Conservation (phyloP, 768 basidiomycete genomes). For the Kwoniella mangroviensis region DNA sequence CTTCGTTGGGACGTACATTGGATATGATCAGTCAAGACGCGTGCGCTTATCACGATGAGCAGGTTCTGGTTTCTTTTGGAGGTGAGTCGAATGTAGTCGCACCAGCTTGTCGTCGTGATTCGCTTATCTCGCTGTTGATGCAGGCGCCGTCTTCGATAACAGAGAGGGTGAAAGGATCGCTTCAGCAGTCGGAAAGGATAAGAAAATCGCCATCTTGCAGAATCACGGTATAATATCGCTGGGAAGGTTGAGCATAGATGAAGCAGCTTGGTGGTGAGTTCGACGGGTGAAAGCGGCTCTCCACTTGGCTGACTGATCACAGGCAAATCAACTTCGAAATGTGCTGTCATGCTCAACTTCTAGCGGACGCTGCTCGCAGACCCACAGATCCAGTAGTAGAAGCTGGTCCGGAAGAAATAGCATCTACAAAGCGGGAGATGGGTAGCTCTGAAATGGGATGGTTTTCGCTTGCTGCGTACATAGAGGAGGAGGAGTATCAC, state of each 20-base stretch:
- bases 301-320: not conserved
- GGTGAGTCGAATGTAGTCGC: slow-evolving; percentile 18
- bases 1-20: slow-evolving; percentile 31
- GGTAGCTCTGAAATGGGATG: slow-evolving; percentile 42
- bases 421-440: slow-evolving; percentile 36
- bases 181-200: slow-evolving; percentile 17
- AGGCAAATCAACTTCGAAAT: slow-evolving; percentile 45
- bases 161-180: slow-evolving; percentile 40
- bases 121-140: too few species aligned
- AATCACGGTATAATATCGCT: slow-evolving; percentile 37
- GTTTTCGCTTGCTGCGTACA: slow-evolving; percentile 35
- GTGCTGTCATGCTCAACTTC: slow-evolving; percentile 43
- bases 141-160: slow-evolving; percentile 39
- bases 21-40: slow-evolving; percentile 46
- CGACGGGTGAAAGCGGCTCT: not conserved
- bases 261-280: slow-evolving; percentile 43
- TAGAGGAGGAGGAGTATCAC: slow-evolving; percentile 39
- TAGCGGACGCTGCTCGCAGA: slow-evolving; percentile 35
- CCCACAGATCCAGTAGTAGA: slow-evolving; percentile 24
- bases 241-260: slow-evolving; percentile 40
- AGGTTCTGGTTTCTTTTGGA: slow-evolving; percentile 41
- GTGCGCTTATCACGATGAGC: slow-evolving; percentile 36
- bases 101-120: too few species aligned
- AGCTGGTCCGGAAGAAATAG: slow-evolving; percentile 34
- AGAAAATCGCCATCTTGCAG: slow-evolving; percentile 39